Evolutionary conservation across 805 yeast genomes (phyloP).

Genomic region (Kodamaea jinghongensis): DNA sequence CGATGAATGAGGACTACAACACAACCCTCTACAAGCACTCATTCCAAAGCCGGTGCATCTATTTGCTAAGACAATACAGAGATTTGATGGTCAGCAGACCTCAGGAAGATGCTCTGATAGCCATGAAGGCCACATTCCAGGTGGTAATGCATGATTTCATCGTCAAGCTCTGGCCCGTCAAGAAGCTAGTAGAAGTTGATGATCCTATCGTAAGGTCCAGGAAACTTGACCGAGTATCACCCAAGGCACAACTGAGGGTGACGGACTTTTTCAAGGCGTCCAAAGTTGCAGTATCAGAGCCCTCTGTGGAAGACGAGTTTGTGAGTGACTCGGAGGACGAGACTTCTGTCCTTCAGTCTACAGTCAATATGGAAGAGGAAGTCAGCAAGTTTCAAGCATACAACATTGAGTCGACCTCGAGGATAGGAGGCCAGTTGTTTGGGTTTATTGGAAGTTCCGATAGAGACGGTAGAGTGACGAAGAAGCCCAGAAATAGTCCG

Average conservation of each 20-base stretch:
- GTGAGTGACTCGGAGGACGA: conserved; percentile 25
- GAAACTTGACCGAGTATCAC: conserved; percentile 6
- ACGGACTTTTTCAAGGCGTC: conserved; percentile 10
- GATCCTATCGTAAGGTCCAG: conserved; percentile 9
- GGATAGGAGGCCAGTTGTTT: neutral
- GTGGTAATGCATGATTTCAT: conserved; percentile 12
- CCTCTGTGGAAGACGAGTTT: conserved; percentile 13
- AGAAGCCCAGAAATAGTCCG: too few relatives aligned
- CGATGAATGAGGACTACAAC: conserved; percentile 20
- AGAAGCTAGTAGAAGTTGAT: conserved; percentile 4
- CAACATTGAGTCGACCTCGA: conserved; percentile 9
- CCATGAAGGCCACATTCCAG: conserved; percentile 7
- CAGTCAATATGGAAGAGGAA: conserved; percentile 18
- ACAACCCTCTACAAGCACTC: conserved; percentile 17
- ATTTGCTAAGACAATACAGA: conserved; percentile 14
- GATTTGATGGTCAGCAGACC: conserved; percentile 1
- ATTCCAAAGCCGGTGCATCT: conserved; percentile 19
- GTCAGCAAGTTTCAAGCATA: conserved; percentile 17
- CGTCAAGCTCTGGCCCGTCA: conserved; percentile 8
- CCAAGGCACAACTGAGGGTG: conserved; percentile 10
- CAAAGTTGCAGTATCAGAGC: neutral
- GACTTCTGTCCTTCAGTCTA: conserved; percentile 6
- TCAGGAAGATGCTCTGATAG: conserved; percentile 2
- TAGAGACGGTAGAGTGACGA: too few relatives aligned
- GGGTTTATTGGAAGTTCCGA: too few relatives aligned